Evolutionary conservation across 2,329 filamentous ascomycete genomes (phyloP), one percentile per base, ranked within the genome.

Genomic region (Diaporthe caulivora): DNA sequence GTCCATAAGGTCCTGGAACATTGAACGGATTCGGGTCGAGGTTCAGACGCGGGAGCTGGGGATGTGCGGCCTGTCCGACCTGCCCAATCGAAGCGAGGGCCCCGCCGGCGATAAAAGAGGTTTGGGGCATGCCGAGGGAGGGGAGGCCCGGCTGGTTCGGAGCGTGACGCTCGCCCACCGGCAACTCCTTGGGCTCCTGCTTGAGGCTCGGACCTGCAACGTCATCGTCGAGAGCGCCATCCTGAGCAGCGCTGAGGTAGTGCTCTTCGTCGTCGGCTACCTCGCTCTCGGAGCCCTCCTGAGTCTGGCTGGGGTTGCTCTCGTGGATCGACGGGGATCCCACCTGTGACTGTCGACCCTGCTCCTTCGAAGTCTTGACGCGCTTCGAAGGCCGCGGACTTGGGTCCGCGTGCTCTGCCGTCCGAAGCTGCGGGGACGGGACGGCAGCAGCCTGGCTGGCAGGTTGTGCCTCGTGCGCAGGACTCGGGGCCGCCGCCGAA

Each of bases 371-470:
- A 11, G 24, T 29, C 24, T 62, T 62, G n/a, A 29, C 15, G 8
- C 57, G 34, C 37, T 44, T 42, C 4, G 37, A 29, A 17, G 40
- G 37, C 8, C n/a, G n/a, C 31, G n/a, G n/a, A 8, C 2, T 17
- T 6, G 15, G 9, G n/a, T 7, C 29, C 21, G 6, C 0, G 1
- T 29, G 24, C 13, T 15, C 1, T 9, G 0, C 24, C 37, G 17
- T 44, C 37, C 17, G 15, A 21, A 1, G 5, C 1, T 1, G 15
- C 42, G 37, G 13, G 29, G 34, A 29, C 1, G 37, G 37, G 24
- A 29, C 24, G 13, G n/a, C 37, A 60, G 57, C 1, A 8, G 37
- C n/a, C 5, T 62, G 15, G 10, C 7, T 8, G 37, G 57, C 31
- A n/a, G 37, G 34, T 13, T 53, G 24, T 6, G n/a, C n/a, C 6